A percentile compares a stretch with the other conserved stretches of the same genome.
Conservation (phyloP, 2,329 filamentous ascomycete species). For the Hypoxylon sp. region DNA sequence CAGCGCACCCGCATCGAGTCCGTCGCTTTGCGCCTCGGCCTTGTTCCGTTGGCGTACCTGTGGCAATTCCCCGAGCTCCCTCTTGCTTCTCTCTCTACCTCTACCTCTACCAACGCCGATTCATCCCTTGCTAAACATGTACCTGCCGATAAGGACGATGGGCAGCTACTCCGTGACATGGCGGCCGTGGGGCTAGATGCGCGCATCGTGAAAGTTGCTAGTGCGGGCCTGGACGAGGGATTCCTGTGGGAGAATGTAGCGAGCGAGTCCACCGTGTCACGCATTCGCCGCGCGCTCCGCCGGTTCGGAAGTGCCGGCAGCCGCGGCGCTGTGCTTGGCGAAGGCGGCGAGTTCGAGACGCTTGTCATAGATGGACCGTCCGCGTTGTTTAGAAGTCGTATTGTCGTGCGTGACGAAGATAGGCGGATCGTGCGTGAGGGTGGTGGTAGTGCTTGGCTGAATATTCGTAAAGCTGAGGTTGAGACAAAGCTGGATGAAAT, state of each 20-base stretch:
- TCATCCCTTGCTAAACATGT: slow-evolving; percentile 6
- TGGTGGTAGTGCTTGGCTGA: slow-evolving; percentile 83
- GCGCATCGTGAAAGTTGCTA: slow-evolving; percentile 95
- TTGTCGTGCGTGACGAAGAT: slow-evolving; percentile 72
- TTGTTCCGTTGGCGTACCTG: slow-evolving; percentile 86
- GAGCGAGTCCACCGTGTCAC: slow-evolving; percentile 63
- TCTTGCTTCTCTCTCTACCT: slow-evolving; percentile 2
- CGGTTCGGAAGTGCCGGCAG: slow-evolving; percentile 75
- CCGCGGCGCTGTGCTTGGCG: slow-evolving; percentile 83
- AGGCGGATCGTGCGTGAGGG: slow-evolving; percentile 73
- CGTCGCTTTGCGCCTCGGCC: slow-evolving; percentile 85
- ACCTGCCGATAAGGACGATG: slow-evolving; percentile 56
- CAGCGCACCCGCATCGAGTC: slow-evolving; percentile 97
- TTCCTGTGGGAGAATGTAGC: slow-evolving; percentile 88
- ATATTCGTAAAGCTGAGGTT: slow-evolving; percentile 71
- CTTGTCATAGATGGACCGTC: slow-evolving; percentile 85
- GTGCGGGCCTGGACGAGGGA: slow-evolving; percentile 84
- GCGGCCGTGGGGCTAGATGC: slow-evolving; percentile 81
- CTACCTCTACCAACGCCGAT: not conserved
- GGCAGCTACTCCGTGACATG: slow-evolving; percentile 85
- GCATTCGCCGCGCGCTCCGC: slow-evolving; percentile 68
- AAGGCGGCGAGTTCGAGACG: slow-evolving; percentile 97
- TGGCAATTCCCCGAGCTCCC: slow-evolving; percentile 88
- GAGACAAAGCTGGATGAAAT: slow-evolving; percentile 58
- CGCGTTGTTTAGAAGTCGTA: slow-evolving; percentile 78